Percentiles rank a stretch among this genome's conserved stretches.
Evolutionary conservation across 1,284 basidiomycete species (phyloP).

Genomic region (Xerocomus nothofagi): DNA sequence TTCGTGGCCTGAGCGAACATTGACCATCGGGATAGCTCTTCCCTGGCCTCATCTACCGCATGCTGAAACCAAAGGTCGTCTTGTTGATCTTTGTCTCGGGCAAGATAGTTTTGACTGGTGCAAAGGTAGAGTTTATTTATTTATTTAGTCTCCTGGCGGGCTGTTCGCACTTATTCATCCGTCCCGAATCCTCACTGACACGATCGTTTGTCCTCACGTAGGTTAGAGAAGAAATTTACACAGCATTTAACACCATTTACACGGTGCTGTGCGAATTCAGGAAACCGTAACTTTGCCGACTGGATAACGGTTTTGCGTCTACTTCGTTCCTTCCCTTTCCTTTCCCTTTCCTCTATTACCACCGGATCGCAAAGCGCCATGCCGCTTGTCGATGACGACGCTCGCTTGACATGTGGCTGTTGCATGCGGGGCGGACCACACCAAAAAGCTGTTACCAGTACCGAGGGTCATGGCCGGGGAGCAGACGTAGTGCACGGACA

Average conservation of each 20-base stretch:
- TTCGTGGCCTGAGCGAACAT: neutral
- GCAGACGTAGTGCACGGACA: slow-evolving; percentile 43
- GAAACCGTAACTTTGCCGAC: slow-evolving; percentile 57
- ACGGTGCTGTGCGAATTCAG: slow-evolving; percentile 90
- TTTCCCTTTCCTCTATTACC: slow-evolving; percentile 5
- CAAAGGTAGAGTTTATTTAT: slow-evolving; percentile 69
- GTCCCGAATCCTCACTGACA: slow-evolving; percentile 41
- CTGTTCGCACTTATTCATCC: neutral
- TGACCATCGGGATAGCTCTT: slow-evolving; percentile 66
- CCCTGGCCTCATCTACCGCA: slow-evolving; percentile 98
- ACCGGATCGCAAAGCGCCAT: neutral
- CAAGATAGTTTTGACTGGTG: slow-evolving; percentile 98
- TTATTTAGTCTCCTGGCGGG: neutral
- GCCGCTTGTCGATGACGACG: slow-evolving; percentile 11
- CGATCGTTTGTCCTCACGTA: slow-evolving; percentile 42
- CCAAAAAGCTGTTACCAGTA: slow-evolving; percentile 25
- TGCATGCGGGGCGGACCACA: neutral
- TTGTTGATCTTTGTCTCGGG: slow-evolving; percentile 98
- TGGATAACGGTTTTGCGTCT: neutral
- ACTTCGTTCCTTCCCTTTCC: neutral
- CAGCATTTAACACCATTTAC: slow-evolving; percentile 99
- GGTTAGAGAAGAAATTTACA: slow-evolving; percentile 99
- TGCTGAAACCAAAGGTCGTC: slow-evolving; percentile 99
- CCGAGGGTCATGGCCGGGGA: slow-evolving; percentile 34
- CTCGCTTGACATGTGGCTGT: slow-evolving; percentile 9